A percentile compares a stretch with the other conserved stretches of the same genome.
Evolutionary conservation across 768 basidiomycete species (phyloP).

Genomic region (Mycena galopus): DNA sequence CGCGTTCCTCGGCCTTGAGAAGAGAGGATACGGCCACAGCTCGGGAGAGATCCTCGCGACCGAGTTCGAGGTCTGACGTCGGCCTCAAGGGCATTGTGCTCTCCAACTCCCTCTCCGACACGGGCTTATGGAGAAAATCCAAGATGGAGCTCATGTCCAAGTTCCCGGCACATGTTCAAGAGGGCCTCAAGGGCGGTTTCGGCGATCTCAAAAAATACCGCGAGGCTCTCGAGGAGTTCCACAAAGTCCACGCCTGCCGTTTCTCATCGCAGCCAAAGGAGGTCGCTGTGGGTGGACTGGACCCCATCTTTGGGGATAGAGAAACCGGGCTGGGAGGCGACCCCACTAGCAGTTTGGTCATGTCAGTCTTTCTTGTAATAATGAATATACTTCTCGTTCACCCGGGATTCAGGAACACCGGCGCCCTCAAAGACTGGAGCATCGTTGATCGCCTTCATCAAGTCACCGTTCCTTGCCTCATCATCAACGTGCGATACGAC

Average conservation of each 20-base stretch:
- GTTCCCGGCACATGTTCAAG: conserved; percentile 34
- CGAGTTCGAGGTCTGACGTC: conserved; percentile 40
- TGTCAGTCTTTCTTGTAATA: conserved; percentile 35
- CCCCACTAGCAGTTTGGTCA: conserved; percentile 42
- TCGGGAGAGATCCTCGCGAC: too few relatives aligned
- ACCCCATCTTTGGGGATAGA: conserved; percentile 40
- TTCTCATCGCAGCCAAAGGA: conserved; percentile 42
- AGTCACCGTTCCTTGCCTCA: conserved; percentile 53
- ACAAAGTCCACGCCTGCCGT: conserved; percentile 42
- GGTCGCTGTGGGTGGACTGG: conserved; percentile 33
- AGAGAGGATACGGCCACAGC: too few relatives aligned
- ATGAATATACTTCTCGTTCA: too few relatives aligned
- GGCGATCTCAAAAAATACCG: conserved; percentile 6
- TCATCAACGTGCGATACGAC: conserved; percentile 59
- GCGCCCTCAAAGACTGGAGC: conserved; percentile 58
- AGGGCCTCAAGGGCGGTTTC: conserved; percentile 20
- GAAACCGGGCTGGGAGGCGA: conserved; percentile 38
- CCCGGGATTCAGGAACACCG: background rate
- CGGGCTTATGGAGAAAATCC: conserved; percentile 43
- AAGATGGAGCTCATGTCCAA: conserved; percentile 36
- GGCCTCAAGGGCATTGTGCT: conserved; percentile 44
- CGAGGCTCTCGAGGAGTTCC: conserved; percentile 36
- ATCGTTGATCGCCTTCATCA: conserved; percentile 58
- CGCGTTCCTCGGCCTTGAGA: conserved; percentile 29
- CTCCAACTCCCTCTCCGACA: conserved; percentile 46